These are phyloP conservation scores for Aphanomyces invadans DNA, from an alignment of 352 stramenopile genomes.

Conservation along the genomic window DNA sequence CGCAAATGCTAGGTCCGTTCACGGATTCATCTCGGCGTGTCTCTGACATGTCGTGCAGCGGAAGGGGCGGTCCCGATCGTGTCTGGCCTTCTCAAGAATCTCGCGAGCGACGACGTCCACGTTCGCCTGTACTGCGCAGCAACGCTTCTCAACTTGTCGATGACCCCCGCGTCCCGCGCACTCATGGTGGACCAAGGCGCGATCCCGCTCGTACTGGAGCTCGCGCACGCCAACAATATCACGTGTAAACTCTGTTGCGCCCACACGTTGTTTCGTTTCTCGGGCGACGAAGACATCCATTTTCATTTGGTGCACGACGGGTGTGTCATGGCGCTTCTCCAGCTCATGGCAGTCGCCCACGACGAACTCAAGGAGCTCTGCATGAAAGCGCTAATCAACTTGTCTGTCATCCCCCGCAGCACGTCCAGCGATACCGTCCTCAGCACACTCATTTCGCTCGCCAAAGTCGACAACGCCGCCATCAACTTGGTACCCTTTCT, in stretches of 20 bases:
- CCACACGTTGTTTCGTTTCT: constrained; percentile 59
- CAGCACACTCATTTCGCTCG: constrained; percentile 39
- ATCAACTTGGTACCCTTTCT: constrained; percentile 20
- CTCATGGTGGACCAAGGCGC: constrained; percentile 72
- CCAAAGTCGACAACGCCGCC: constrained; percentile 27
- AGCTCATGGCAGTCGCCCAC: constrained; percentile 48
- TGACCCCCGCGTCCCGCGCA: constrained; percentile 36
- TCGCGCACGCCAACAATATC: constrained; percentile 51
- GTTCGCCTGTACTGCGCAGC: constrained; percentile 56
- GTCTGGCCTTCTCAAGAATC: constrained; percentile 45
- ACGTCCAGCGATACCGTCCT: constrained; percentile 66
- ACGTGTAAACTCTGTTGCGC: constrained; percentile 66
- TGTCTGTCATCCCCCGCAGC: constrained; percentile 56
- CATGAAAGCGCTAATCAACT: constrained; percentile 64
- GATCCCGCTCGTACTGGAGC: constrained; percentile 47
- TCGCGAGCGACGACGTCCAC: constrained; percentile 40
- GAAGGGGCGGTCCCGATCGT: constrained; percentile 60
- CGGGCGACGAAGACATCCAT: constrained; percentile 61
- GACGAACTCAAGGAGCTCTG: constrained; percentile 49
- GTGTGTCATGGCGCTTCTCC: constrained; percentile 48
- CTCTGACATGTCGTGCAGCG: constrained; percentile 2
- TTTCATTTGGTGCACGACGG: constrained; percentile 76
- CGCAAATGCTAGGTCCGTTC: constrained; percentile 44
- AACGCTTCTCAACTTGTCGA: constrained; percentile 56
- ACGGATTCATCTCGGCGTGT: neutral